Evolutionary conservation across 441 rosid genomes (phyloP).

Genomic region (Erodium texanum): DNA sequence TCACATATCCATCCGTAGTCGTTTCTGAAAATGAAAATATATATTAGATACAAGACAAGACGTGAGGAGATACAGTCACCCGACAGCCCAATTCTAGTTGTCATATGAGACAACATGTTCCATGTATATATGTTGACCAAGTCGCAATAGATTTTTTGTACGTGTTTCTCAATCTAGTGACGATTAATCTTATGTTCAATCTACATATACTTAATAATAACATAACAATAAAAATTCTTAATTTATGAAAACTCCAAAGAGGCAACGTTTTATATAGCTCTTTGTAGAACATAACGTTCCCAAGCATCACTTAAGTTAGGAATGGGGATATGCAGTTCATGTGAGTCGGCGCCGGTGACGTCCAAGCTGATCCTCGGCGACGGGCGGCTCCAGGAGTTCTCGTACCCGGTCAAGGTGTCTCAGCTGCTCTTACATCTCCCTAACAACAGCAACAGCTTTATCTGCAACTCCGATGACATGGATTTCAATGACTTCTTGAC

Average conservation of each 20-base stretch:
- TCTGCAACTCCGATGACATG: conserved; percentile 47
- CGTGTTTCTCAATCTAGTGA: not conserved
- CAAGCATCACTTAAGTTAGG: not conserved
- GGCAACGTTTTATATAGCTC: not conserved
- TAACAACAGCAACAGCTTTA: conserved; percentile 15
- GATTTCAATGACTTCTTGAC: conserved; percentile 25
- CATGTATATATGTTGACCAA: no score
- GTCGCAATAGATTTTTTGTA: no score
- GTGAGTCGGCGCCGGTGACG: conserved; percentile 16
- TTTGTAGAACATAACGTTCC: not conserved
- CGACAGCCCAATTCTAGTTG: no score
- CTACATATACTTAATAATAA: no score
- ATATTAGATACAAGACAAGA: no score
- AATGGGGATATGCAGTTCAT: conserved; percentile 33
- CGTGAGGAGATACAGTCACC: no score
- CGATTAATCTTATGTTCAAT: not conserved
- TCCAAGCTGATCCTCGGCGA: conserved; percentile 34
- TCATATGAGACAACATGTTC: no score
- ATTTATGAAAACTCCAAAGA: not conserved
- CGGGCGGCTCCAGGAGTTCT: conserved; percentile 40
- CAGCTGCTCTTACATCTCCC: conserved; percentile 18
- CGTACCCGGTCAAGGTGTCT: conserved; percentile 39
- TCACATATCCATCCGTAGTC: no score
- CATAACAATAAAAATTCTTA: not conserved
- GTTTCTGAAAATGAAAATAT: no score